Conservation (phyloP, 441 rosid species). For the Populus hybrid region DNA sequence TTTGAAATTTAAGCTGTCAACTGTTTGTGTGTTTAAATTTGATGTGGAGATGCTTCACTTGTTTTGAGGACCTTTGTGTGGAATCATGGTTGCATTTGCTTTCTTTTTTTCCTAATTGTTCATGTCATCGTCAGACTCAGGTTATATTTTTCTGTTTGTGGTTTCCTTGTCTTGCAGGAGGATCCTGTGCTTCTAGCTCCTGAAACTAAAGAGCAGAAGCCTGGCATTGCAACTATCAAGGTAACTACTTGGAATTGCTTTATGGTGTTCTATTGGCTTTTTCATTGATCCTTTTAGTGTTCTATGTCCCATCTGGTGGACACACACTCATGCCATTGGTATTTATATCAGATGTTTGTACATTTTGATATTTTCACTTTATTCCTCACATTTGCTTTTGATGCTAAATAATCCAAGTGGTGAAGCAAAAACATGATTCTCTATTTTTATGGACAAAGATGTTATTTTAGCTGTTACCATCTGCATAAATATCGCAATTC, state of each 20-base stretch:
- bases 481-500: not conserved
- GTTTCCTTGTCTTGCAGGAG: conserved; percentile 42
- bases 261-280: not conserved
- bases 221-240: conserved; percentile 88
- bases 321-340: not conserved
- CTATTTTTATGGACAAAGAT: not conserved
- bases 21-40: not conserved
- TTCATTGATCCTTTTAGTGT: not conserved
- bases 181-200: conserved; percentile 85
- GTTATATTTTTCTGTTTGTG: not conserved
- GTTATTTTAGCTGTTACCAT: not conserved
- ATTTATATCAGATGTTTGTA: not conserved
- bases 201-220: conserved; percentile 60
- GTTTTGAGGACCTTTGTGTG: not conserved
- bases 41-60: not conserved
- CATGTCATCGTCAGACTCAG: not conserved
- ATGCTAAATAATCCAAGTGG: not conserved
- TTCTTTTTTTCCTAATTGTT: not conserved
- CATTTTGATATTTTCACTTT: not conserved
- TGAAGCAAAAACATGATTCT: not conserved
- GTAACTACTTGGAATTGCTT: conserved; percentile 29
- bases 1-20: not conserved
- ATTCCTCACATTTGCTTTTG: not conserved
- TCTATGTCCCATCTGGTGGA: not conserved
- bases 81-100: not conserved